Evolutionary conservation across 441 rosid species (phyloP).

Genomic region (Erodium chrysanthum): DNA sequence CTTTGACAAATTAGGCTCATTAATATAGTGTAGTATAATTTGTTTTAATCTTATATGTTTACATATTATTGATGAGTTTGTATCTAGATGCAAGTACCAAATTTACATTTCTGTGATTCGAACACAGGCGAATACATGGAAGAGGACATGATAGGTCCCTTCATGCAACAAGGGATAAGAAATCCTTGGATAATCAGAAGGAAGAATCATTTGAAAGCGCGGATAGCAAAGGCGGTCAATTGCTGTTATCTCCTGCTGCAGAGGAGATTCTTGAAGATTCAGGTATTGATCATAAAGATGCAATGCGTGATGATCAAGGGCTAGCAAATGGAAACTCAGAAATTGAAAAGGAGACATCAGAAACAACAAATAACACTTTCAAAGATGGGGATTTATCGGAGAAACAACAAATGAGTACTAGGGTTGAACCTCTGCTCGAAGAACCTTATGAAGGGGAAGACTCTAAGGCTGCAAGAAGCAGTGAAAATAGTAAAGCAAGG

Average conservation of each 20-base stretch:
- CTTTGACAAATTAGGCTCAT: too few relatives aligned
- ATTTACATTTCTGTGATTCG: too few relatives aligned
- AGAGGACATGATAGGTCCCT: conserved; percentile 32
- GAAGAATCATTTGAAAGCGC: conserved; percentile 55
- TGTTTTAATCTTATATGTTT: too few relatives aligned
- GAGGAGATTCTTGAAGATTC: too few relatives aligned
- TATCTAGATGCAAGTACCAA: too few relatives aligned
- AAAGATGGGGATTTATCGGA: conserved; percentile 26
- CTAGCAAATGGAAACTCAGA: conserved; percentile 38
- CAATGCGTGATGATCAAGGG: conserved; percentile 26
- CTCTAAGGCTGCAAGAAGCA: conserved; percentile 73
- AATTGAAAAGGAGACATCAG: conserved; percentile 31
- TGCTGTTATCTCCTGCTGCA: conserved; percentile 29
- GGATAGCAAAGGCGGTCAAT: conserved; percentile 38
- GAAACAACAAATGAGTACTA: conserved; percentile 34
- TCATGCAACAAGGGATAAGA: conserved; percentile 23
- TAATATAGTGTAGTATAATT: too few relatives aligned
- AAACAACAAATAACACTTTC: conserved; percentile 21
- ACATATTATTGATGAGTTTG: too few relatives aligned
- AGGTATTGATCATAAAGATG: conserved; percentile 40
- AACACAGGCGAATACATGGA: conserved; percentile 28
- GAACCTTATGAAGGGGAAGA: conserved; percentile 60
- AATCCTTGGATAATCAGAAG: conserved; percentile 30
- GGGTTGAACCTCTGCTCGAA: conserved; percentile 24
- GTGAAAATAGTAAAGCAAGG: conserved; percentile 80